Conservation (phyloP, 768 basidiomycete genomes). For the Mycena latifolia region DNA sequence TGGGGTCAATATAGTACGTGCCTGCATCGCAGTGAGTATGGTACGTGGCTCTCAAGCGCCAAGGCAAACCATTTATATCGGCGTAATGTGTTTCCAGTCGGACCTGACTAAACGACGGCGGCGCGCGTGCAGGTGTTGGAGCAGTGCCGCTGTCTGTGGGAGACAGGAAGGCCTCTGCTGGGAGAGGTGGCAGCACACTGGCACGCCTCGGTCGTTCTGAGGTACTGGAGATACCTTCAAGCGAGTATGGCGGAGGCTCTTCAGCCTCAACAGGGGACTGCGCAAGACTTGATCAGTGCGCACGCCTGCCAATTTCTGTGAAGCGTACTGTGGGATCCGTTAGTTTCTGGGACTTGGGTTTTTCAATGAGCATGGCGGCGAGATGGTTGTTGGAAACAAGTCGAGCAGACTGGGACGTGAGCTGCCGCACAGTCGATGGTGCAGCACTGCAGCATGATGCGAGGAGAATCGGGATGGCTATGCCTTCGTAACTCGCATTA, state of each 20-base stretch:
- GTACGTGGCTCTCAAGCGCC: not conserved
- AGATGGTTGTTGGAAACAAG: not conserved
- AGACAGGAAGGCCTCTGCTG: conserved; percentile 6
- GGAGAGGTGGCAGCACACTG: conserved; percentile 27
- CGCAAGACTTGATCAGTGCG: not conserved
- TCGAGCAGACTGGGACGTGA: too few relatives aligned
- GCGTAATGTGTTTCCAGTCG: conserved; percentile 7
- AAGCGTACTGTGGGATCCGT: too few relatives aligned
- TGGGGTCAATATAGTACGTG: conserved; percentile 57
- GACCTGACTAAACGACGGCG: conserved; percentile 24
- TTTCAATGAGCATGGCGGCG: not conserved
- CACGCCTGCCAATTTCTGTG: too few relatives aligned
- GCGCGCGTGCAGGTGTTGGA: not conserved
- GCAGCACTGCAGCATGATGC: too few relatives aligned
- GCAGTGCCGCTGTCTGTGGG: not conserved
- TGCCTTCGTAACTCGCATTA: too few relatives aligned
- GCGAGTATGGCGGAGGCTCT: conserved; percentile 26
- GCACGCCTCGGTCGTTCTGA: conserved; percentile 6
- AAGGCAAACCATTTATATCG: conserved; percentile 22
- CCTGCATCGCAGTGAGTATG: conserved; percentile 41
- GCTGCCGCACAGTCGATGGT: too few relatives aligned
- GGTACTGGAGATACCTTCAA: not conserved
- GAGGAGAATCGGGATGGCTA: too few relatives aligned
- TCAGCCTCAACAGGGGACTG: not conserved
- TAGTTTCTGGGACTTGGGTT: not conserved